Evolutionary conservation across 345 rosid species (phyloP).

Genomic region (Arabidopsis suecica): DNA sequence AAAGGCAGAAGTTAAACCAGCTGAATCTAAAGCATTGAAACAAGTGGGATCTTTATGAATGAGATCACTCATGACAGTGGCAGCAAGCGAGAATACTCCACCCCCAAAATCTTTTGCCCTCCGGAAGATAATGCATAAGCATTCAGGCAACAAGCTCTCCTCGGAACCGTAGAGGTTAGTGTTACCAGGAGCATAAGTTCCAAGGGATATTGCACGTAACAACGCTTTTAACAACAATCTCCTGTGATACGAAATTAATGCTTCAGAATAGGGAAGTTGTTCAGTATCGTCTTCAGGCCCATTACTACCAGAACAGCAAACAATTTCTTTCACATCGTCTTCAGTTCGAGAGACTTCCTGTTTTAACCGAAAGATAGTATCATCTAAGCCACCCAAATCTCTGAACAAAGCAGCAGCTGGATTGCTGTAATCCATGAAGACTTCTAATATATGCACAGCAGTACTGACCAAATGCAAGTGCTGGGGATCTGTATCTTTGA

Average conservation of each 20-base stretch:
- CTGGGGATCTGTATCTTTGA: slow-evolving; percentile 90
- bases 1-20: slow-evolving; percentile 92
- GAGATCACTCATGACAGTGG: slow-evolving; percentile 94
- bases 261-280: slow-evolving; percentile 80
- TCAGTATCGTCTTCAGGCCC: slow-evolving; percentile 50
- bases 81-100: slow-evolving; percentile 96
- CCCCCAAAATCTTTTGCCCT: slow-evolving; percentile 96
- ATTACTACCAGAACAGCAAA: slow-evolving; percentile 55
- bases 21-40: slow-evolving; percentile 81
- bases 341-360: slow-evolving; percentile 77
- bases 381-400: slow-evolving; percentile 97
- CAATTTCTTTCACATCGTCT: slow-evolving; percentile 57
- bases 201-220: slow-evolving; percentile 90
- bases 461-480: slow-evolving; percentile 91
- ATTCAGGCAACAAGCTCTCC: slow-evolving; percentile 85
- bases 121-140: slow-evolving; percentile 79
- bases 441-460: slow-evolving; percentile 87
- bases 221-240: slow-evolving; percentile 79
- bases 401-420: slow-evolving; percentile 94
- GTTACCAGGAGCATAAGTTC: slow-evolving; percentile 94
- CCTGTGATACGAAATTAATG: slow-evolving; percentile 79
- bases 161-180: slow-evolving; percentile 79
- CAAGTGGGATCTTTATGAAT: slow-evolving; percentile 98
- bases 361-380: slow-evolving; percentile 81
- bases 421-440: slow-evolving; percentile 95